phyloP scores from a whole-genome alignment of 83 land plant species.

The Isoetes engelmannii region DNA sequence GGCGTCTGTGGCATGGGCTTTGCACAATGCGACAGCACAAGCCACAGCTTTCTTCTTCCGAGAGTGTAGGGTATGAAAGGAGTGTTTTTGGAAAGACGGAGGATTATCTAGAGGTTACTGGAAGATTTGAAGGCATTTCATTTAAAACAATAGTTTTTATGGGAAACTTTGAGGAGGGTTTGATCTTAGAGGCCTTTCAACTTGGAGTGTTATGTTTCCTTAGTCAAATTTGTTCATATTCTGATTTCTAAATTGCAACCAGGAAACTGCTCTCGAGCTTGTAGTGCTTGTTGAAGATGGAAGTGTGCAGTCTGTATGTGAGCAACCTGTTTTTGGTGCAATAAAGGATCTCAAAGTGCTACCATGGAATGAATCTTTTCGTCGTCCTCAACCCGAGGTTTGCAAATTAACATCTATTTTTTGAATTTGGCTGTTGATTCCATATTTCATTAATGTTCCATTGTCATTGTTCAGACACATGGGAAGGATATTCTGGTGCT shows the following conservation, averaged over 20 bases:
- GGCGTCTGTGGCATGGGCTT: no score
- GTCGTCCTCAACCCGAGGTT: slow-evolving; percentile 46
- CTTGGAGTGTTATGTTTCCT: no score
- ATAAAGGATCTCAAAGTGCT: slow-evolving; percentile 78
- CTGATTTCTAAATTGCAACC: slow-evolving; percentile 6
- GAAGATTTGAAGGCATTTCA: no score
- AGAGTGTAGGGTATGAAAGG: no score
- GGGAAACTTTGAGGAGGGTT: no score
- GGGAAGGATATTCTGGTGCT: slow-evolving; percentile 79
- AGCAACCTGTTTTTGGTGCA: slow-evolving; percentile 87
- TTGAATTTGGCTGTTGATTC: neutral
- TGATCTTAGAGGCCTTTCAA: no score
- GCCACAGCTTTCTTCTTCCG: no score
- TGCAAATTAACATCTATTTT: slow-evolving; percentile 3
- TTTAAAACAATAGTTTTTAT: no score
- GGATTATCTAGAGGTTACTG: no score
- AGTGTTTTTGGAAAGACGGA: no score
- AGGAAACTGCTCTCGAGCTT: slow-evolving; percentile 92
- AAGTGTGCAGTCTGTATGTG: slow-evolving; percentile 70
- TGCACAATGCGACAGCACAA: no score
- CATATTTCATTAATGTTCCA: slow-evolving; percentile 5
- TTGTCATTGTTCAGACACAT: slow-evolving; percentile 35
- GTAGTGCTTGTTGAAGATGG: slow-evolving; percentile 79
- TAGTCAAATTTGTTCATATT: no score
- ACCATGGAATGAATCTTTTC: slow-evolving; percentile 55